Evolutionary conservation across 495 filamentous ascomycete species (phyloP).

Genomic region (Neurospora sp.): DNA sequence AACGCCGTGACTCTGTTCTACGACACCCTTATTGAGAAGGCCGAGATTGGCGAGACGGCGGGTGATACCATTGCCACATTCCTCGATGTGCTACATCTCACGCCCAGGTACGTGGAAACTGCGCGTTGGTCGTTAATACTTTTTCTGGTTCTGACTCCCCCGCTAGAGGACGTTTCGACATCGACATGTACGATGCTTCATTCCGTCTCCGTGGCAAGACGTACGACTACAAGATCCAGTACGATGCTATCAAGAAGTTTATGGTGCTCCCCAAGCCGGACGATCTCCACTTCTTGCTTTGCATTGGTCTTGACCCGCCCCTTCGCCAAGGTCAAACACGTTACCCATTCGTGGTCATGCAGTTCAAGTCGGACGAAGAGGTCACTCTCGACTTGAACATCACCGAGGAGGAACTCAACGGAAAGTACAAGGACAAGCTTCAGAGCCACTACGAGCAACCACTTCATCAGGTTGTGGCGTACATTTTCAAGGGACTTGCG

Average conservation of each 20-base stretch:
- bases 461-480: slow-evolving; percentile 80
- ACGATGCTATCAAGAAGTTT: slow-evolving; percentile 95
- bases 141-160: slow-evolving; percentile 20
- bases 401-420: slow-evolving; percentile 73
- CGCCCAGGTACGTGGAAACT: slow-evolving; percentile 61
- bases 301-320: slow-evolving; percentile 90
- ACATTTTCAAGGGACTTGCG: slow-evolving; percentile 86
- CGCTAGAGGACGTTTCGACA: slow-evolving; percentile 91
- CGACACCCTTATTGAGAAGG: slow-evolving; percentile 95
- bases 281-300: slow-evolving; percentile 88
- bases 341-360: slow-evolving; percentile 99
- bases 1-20: slow-evolving; percentile 94
- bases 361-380: slow-evolving; percentile 96
- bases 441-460: slow-evolving; percentile 82
- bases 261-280: slow-evolving; percentile 97
- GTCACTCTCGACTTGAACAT: slow-evolving; percentile 95
- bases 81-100: slow-evolving; percentile 92
- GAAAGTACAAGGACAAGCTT: slow-evolving; percentile 84
- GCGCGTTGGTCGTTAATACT: background rate
- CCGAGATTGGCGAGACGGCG: slow-evolving; percentile 96
- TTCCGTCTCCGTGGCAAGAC: slow-evolving; percentile 98
- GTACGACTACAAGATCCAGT: slow-evolving; percentile 99
- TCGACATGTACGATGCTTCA: slow-evolving; percentile 98
- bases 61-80: slow-evolving; percentile 97
- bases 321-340: slow-evolving; percentile 95